Conservation (phyloP, 352 stramenopile species). For the Phytophthora chlamydospora region DNA sequence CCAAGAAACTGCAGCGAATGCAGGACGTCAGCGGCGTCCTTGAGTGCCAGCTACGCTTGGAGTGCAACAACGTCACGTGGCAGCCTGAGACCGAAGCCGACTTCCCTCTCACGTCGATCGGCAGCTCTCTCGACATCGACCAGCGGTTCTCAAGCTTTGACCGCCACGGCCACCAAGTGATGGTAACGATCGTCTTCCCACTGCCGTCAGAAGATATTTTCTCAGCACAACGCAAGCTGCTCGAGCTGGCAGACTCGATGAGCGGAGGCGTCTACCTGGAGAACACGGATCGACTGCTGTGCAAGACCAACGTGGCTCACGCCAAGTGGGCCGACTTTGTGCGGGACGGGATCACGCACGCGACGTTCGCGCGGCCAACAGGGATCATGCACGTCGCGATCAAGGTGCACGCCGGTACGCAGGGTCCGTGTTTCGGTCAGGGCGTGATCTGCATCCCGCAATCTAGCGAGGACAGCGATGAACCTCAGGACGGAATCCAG, state of each 20-base stretch:
- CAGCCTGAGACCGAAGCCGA: conserved; percentile 29
- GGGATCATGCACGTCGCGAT: conserved; percentile 73
- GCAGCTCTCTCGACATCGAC: conserved; percentile 28
- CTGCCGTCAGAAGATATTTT: conserved; percentile 86
- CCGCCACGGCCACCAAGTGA: conserved; percentile 45
- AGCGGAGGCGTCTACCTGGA: conserved; percentile 66
- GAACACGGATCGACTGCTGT: conserved; percentile 42
- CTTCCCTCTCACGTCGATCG: conserved; percentile 21
- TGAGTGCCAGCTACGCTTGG: conserved; percentile 62
- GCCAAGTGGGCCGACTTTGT: conserved; percentile 57
- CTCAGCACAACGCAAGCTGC: conserved; percentile 78
- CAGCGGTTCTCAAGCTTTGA: conserved; percentile 40
- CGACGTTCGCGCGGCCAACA: conserved; percentile 60
- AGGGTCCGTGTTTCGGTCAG: conserved; percentile 61
- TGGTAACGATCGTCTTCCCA: conserved; percentile 78
- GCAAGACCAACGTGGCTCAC: conserved; percentile 58
- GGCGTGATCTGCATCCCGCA: conserved; percentile 69
- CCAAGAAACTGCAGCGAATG: conserved; percentile 61
- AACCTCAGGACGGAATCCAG: conserved; percentile 25
- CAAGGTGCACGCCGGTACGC: conserved; percentile 65
- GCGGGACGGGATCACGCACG: conserved; percentile 56
- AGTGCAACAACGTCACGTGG: conserved; percentile 62
- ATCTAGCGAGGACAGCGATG: conserved; percentile 24
- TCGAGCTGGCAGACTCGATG: conserved; percentile 77
- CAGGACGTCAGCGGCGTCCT: conserved; percentile 66